phyloP scores from a whole-genome alignment of 225 moss, liverwort and hornwort genomes.

The Asterella californica region DNA sequence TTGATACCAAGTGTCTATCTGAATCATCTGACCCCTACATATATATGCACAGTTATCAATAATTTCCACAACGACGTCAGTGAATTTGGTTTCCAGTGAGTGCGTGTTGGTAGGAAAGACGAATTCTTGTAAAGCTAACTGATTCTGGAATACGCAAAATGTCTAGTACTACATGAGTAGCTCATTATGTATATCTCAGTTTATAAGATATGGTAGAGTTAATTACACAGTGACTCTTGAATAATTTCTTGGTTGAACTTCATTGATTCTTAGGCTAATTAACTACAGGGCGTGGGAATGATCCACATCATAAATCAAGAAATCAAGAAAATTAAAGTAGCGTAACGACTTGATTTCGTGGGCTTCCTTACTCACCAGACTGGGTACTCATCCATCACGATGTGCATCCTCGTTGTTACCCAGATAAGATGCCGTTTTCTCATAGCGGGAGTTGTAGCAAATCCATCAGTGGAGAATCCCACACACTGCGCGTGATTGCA shows the following conservation, averaged over 20 bases:
- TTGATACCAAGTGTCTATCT: constrained; percentile 37
- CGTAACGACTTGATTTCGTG: background rate
- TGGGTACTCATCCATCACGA: constrained; percentile 39
- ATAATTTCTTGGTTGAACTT: too few species aligned
- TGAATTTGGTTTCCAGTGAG: too few species aligned
- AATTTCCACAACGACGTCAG: background rate
- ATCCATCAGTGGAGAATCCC: constrained; percentile 45
- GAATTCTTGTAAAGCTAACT: background rate
- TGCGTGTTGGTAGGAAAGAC: too few species aligned
- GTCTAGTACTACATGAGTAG: too few species aligned
- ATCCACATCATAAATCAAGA: too few species aligned
- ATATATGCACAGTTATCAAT: background rate
- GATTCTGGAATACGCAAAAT: too few species aligned
- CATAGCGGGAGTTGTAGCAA: constrained; percentile 46
- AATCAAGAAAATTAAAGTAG: too few species aligned
- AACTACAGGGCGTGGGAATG: too few species aligned
- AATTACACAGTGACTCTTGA: too few species aligned
- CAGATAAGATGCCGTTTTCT: constrained; percentile 39
- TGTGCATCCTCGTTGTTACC: constrained; percentile 50
- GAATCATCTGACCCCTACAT: constrained; percentile 29
- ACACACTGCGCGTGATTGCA: constrained; percentile 48
- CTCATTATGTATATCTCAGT: too few species aligned
- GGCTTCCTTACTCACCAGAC: constrained; percentile 24
- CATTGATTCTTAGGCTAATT: too few species aligned
- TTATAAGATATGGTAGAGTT: too few species aligned